Percentiles rank a stretch among this genome's conserved stretches.
Evolutionary conservation across 352 stramenopile species (phyloP).

Genomic region (Phytopythium chamaehyphon): DNA sequence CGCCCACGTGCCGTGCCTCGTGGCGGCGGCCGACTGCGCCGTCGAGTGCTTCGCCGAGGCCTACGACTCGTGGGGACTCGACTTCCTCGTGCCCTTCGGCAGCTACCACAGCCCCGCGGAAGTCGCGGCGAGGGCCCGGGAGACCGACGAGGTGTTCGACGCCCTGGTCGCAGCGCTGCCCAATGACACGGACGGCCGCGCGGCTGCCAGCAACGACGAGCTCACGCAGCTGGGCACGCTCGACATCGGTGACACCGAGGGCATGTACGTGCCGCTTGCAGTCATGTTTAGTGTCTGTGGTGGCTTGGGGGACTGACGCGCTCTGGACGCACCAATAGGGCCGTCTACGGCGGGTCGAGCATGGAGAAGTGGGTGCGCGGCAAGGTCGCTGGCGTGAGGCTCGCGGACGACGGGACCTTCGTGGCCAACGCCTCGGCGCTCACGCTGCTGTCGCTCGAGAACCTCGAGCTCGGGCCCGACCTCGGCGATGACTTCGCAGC

Average conservation of each 20-base stretch:
- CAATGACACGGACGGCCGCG: conserved; percentile 21
- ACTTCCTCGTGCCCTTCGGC: conserved; percentile 56
- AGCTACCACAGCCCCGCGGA: conserved; percentile 26
- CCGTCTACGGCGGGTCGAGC: conserved; percentile 4
- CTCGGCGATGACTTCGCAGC: conserved; percentile 1
- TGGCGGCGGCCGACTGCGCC: conserved; percentile 22
- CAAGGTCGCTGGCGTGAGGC: conserved; percentile 2
- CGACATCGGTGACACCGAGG: background rate
- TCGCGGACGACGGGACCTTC: background rate
- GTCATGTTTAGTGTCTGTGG: too few species aligned
- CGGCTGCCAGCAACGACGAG: conserved; percentile 29
- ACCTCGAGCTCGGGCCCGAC: conserved; percentile 1
- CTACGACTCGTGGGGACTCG: conserved; percentile 19
- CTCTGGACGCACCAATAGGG: background rate
- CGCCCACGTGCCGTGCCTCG: conserved; percentile 42
- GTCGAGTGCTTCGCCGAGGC: conserved; percentile 50
- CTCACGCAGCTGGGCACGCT: conserved; percentile 10
- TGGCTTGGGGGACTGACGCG: too few species aligned
- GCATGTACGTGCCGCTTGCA: too few species aligned
- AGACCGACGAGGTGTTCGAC: conserved; percentile 10
- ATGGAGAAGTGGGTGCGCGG: background rate
- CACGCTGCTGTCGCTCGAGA: conserved; percentile 5
- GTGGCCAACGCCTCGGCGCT: background rate
- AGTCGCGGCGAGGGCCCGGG: conserved; percentile 3
- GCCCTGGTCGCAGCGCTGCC: conserved; percentile 5